Evolutionary conservation across 192 early-diverging fungal species (phyloP).

Genomic region (Coemansia sp.): DNA sequence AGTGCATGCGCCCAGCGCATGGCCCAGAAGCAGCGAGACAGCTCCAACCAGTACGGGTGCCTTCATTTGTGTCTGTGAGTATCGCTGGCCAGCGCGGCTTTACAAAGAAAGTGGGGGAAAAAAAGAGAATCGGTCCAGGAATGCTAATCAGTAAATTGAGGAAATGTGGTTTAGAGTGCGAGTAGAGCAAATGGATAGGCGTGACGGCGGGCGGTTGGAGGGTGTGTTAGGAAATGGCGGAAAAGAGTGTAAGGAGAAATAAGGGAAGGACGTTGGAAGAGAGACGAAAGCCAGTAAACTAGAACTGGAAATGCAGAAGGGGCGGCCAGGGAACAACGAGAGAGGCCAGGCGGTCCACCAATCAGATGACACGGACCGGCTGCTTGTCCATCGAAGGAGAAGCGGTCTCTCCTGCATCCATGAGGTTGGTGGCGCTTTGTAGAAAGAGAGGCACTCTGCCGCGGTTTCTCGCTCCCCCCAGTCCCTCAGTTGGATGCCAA

Average conservation of each 20-base stretch:
- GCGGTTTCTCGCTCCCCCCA: not conserved
- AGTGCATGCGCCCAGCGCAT: conserved; percentile 56
- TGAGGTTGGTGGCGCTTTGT: conserved; percentile 5
- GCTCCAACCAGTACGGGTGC: conserved; percentile 14
- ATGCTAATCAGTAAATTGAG: not conserved
- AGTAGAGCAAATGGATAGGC: not conserved
- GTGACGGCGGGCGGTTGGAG: not conserved
- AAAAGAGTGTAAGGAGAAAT: not conserved
- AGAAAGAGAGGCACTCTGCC: not conserved
- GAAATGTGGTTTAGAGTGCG: not conserved
- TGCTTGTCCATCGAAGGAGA: conserved; percentile 11
- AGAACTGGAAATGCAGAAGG: not conserved
- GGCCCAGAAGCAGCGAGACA: conserved; percentile 25
- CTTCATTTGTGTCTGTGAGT: conserved; percentile 19
- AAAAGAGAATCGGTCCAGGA: not conserved
- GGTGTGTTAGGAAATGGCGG: not conserved
- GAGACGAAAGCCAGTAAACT: not conserved
- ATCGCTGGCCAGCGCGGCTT: not conserved
- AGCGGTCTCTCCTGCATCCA: conserved; percentile 18
- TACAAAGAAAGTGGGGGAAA: not conserved
- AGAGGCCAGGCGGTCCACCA: conserved; percentile 1
- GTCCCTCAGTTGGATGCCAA: not conserved
- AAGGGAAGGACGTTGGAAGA: conserved; percentile 6
- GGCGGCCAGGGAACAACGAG: not conserved
- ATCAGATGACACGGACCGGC: conserved; percentile 12